A percentile compares a stretch with the other conserved stretches of the same genome.
phyloP scores from a whole-genome alignment of 2,329 filamentous ascomycete genomes.

The Neonectria faginata region DNA sequence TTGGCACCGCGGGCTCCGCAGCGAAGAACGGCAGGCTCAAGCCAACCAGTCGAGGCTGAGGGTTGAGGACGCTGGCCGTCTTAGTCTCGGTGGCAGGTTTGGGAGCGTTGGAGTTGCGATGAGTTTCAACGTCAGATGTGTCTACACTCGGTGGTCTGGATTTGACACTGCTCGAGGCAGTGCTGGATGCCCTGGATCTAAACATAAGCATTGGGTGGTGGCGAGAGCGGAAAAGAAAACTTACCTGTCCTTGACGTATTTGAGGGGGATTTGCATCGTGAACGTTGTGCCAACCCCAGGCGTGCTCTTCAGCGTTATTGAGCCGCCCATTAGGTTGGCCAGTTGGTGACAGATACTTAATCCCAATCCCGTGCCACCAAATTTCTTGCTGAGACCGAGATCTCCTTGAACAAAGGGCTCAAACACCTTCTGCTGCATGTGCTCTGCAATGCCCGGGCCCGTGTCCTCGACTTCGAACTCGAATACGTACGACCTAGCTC shows the following conservation, averaged over 20 bases:
- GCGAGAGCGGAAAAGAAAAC: neutral
- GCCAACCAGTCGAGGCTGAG: slow-evolving; percentile 83
- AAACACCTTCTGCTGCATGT: slow-evolving; percentile 86
- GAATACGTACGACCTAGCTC: slow-evolving; percentile 77
- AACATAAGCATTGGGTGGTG: slow-evolving; percentile 28
- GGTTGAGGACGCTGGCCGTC: slow-evolving; percentile 63
- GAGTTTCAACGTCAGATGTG: slow-evolving; percentile 55
- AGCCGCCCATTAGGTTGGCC: slow-evolving; percentile 84
- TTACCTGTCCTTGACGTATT: slow-evolving; percentile 74
- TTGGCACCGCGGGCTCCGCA: slow-evolving; percentile 52
- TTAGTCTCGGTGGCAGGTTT: slow-evolving; percentile 46
- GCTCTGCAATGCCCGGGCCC: slow-evolving; percentile 83
- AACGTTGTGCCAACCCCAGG: slow-evolving; percentile 83
- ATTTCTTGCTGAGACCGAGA: slow-evolving; percentile 87
- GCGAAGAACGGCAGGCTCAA: slow-evolving; percentile 86
- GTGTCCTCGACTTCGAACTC: slow-evolving; percentile 92
- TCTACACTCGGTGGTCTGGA: slow-evolving; percentile 62
- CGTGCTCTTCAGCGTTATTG: slow-evolving; percentile 77
- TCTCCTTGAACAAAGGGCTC: slow-evolving; percentile 97
- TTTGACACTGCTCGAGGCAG: slow-evolving; percentile 64
- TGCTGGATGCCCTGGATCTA: slow-evolving; percentile 61
- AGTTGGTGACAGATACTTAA: slow-evolving; percentile 91
- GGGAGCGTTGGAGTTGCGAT: slow-evolving; percentile 46
- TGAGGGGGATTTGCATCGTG: slow-evolving; percentile 83
- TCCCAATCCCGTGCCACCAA: slow-evolving; percentile 87